phyloP scores from a whole-genome alignment of 208 protist genomes.

The Lotmaria passim region DNA sequence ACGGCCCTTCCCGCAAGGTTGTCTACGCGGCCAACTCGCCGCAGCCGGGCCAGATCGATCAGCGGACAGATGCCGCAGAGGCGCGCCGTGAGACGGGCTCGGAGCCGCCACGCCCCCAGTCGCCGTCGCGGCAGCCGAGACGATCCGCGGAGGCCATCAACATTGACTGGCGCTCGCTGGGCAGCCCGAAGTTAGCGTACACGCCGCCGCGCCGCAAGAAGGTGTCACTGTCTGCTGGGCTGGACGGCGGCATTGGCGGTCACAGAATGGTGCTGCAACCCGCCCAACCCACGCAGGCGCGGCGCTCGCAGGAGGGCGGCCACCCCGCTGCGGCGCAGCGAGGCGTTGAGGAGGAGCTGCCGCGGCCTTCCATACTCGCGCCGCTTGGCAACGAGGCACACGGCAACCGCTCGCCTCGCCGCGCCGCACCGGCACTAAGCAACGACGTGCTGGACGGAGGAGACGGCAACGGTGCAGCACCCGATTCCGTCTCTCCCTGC shows the following conservation, averaged over 20 bases:
- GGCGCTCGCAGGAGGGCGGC: slow-evolving; percentile 17
- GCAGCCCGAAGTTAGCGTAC: slow-evolving; percentile 6
- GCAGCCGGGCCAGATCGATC: slow-evolving; percentile 15
- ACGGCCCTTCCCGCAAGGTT: slow-evolving; percentile 21
- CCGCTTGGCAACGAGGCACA: slow-evolving; percentile 20
- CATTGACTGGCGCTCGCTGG: slow-evolving; percentile 21
- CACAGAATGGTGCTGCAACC: slow-evolving; percentile 27
- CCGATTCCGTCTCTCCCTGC: slow-evolving; percentile 13
- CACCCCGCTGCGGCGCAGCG: neutral
- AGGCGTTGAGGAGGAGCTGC: slow-evolving; percentile 1
- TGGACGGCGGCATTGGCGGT: slow-evolving; percentile 20
- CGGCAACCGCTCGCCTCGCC: slow-evolving; percentile 13
- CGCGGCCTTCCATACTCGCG: slow-evolving; percentile 23
- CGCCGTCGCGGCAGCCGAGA: neutral
- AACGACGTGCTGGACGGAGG: neutral
- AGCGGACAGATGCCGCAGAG: neutral
- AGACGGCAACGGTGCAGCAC: neutral
- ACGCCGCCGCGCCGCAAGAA: slow-evolving; percentile 14
- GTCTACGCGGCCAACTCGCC: slow-evolving; percentile 36
- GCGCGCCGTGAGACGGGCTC: slow-evolving; percentile 6
- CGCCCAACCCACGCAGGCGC: slow-evolving; percentile 4
- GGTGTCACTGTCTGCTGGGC: slow-evolving; percentile 8
- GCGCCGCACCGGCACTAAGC: neutral
- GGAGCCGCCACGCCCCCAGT: slow-evolving; percentile 9
- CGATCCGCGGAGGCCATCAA: slow-evolving; percentile 5